Conservation (phyloP, 805 yeast genomes). For the Yarrowia sp. region DNA sequence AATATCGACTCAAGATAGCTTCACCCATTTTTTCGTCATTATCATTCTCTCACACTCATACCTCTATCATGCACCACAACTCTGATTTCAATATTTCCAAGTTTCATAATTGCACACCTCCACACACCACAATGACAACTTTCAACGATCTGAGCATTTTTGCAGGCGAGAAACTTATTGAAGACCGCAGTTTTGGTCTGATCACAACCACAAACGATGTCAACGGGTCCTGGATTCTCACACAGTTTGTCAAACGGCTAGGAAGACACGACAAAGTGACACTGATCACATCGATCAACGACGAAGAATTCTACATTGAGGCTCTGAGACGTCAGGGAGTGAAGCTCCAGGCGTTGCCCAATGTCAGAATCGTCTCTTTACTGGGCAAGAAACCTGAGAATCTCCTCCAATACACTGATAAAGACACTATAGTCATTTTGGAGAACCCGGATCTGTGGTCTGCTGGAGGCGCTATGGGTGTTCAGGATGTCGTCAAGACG, state of each 20-base stretch:
- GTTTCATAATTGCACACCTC: not conserved
- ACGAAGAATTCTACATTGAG: constrained; percentile 15
- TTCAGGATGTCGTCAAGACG: constrained; percentile 9
- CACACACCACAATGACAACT: constrained; percentile 4
- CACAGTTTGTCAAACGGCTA: constrained; percentile 16
- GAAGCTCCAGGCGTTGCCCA: constrained; percentile 6
- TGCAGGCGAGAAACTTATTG: constrained; percentile 16
- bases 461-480: constrained; percentile 4
- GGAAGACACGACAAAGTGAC: constrained; percentile 15
- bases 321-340: constrained; percentile 23
- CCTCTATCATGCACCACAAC: not conserved
- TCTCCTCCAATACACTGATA: constrained; percentile 14
- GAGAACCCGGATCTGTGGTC: constrained; percentile 28
- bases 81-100: not conserved
- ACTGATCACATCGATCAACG: constrained; percentile 12
- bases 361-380: constrained; percentile 2
- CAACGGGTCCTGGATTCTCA: constrained; percentile 25
- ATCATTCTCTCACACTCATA: too few relatives aligned
- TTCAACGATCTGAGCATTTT: constrained; percentile 24
- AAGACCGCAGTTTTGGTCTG: constrained; percentile 2
- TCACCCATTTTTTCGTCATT: too few relatives aligned
- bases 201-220: constrained; percentile 16
- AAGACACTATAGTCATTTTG: constrained; percentile 5
- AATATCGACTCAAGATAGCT: too few relatives aligned
- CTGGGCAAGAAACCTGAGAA: not conserved